These are phyloP conservation scores for Backusella australiensis DNA, from an alignment of 192 early-diverging fungal genomes.

Conservation along the genomic window DNA sequence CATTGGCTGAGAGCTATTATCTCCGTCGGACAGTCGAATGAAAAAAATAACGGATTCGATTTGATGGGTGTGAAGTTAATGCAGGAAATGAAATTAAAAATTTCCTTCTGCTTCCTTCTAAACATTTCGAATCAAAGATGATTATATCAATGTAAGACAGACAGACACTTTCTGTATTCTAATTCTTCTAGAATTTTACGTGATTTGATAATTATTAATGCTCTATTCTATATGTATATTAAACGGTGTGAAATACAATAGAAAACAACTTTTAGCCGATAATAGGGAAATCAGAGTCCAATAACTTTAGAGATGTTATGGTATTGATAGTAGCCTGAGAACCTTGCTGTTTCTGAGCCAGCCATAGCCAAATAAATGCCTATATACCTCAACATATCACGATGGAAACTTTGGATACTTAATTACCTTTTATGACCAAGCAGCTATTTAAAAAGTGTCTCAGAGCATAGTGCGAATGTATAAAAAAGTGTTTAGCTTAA, in stretches of 20 bases:
- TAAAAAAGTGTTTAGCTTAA: no score
- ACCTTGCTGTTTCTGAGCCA: no score
- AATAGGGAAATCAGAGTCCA: no score
- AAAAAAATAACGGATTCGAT: background rate
- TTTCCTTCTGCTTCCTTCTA: background rate
- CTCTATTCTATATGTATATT: background rate
- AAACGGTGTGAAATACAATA: background rate
- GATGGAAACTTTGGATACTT: no score
- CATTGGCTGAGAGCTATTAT: background rate
- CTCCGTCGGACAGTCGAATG: background rate
- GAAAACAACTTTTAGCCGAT: no score
- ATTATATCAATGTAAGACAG: background rate
- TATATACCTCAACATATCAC: no score
- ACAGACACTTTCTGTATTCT: background rate
- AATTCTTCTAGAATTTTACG: background rate
- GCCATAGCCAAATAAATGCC: no score
- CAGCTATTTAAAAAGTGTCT: no score
- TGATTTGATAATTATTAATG: background rate
- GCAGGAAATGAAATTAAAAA: background rate
- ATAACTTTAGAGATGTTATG: no score
- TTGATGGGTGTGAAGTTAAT: background rate
- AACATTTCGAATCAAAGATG: background rate
- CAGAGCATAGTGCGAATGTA: no score
- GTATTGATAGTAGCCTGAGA: no score
- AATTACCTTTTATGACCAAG: no score